Conservation (phyloP, 192 early-diverging fungal genomes). For the Endogone sp. region DNA sequence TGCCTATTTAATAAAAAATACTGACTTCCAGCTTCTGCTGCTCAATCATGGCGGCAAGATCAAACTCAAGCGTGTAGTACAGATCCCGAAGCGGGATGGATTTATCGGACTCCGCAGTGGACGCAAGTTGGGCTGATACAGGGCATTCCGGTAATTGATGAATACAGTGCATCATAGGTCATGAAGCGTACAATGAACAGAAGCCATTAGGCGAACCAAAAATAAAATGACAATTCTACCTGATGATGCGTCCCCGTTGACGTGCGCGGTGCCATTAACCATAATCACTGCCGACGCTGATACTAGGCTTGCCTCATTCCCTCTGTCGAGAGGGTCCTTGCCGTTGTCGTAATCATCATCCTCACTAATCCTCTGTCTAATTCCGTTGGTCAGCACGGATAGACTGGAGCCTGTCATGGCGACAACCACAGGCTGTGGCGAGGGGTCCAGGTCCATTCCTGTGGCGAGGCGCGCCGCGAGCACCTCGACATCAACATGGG, state of each 20-base stretch:
- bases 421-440: neutral
- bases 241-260: neutral
- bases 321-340: constrained; percentile 9
- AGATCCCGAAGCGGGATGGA: constrained; percentile 53
- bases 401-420: constrained; percentile 18
- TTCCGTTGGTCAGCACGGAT: constrained; percentile 27
- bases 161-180: too few species aligned
- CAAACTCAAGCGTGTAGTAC: constrained; percentile 66
- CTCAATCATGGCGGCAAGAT: constrained; percentile 51
- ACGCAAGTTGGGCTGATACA: neutral
- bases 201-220: neutral
- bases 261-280: constrained; percentile 8
- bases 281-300: neutral
- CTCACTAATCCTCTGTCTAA: constrained; percentile 23
- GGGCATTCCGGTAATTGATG: too few species aligned
- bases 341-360: constrained; percentile 36
- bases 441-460: neutral
- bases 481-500: constrained; percentile 21
- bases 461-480: constrained; percentile 10
- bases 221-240: too few species aligned
- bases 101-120: constrained; percentile 19
- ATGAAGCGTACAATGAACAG: constrained; percentile 6
- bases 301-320: neutral
- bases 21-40: constrained; percentile 38
- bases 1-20: too few species aligned